Evolutionary conservation across 257 asterid genomes (phyloP), one percentile per base, ranked within the genome.

Genomic region (Buddleja alternifolia): DNA sequence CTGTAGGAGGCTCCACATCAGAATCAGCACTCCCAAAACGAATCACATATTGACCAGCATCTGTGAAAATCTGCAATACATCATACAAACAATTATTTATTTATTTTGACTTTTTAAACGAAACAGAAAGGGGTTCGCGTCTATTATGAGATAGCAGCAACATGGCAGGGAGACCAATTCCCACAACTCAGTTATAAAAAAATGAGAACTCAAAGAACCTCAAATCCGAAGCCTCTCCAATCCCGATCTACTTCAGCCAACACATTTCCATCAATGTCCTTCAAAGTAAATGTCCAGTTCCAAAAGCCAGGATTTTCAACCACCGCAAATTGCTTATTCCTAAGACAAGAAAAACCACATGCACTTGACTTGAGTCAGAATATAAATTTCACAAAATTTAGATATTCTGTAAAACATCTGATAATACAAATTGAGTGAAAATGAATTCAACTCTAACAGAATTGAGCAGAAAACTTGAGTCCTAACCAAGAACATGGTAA

Each of bases 241-340:
- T 93, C 91, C 74, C 98, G 98, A 76, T 90, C 96, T 69, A 93
- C 82, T 81, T 90, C 89, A 72, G 96, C 99, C 81, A 93, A 80
- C 69, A 88, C 91, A 24, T 84, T 87, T 71, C 97, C 99, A 42
- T 88, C 92, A 60, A 88, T 83, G 78, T 88, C 96, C 82, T 93
- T 89, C 85, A 93, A 79, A 48, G 96, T 90, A 77, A 93, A 93
- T 17, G 97, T 90, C 96, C 96, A 90, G 84, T 90, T 84, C 96
- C 97, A 93, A 32, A 90, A 76, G 51, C 97, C 96, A 76, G 96
- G 99, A 77, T 93, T 93, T 80, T 90, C 99, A 74, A 93, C 97
- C 48, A 79, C 90, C 7, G 97, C 99, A 83, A 88, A 93, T 73
- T 93, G 99, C 74, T 77, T 81, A 76, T 90, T 70, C 83, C 99